phyloP scores from a whole-genome alignment of 2,329 filamentous ascomycete genomes.

The Talaromyces sp. region DNA sequence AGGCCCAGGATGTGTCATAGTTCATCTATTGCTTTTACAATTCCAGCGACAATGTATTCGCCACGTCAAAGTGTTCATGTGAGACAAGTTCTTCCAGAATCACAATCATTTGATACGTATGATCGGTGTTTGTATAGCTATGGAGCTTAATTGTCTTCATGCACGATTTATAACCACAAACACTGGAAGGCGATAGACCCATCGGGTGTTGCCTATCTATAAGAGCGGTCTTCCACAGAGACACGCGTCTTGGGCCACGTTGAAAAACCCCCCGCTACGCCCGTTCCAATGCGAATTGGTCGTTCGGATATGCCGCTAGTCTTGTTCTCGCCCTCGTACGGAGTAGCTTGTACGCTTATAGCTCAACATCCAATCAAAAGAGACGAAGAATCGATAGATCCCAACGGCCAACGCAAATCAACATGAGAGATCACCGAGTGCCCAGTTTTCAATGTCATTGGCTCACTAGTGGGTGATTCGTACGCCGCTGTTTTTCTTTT shows the following conservation, averaged over 20 bases:
- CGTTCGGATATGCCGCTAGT: not conserved
- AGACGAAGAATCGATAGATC: not conserved
- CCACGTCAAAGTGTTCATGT: no score
- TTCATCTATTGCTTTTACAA: not conserved
- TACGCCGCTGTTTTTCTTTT: not conserved
- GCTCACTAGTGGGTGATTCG: slow-evolving; percentile 1
- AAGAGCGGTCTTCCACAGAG: not conserved
- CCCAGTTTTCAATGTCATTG: not conserved
- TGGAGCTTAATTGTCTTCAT: not conserved
- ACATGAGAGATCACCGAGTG: not conserved
- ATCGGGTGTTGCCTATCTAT: not conserved
- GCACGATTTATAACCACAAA: not conserved
- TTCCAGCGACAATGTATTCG: no score
- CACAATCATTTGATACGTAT: no score
- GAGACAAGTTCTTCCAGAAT: no score
- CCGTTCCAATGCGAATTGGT: not conserved
- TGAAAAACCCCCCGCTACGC: not conserved
- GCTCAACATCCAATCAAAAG: not conserved
- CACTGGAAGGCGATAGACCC: not conserved
- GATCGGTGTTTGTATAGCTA: no score
- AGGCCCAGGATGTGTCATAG: no score
- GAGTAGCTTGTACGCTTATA: not conserved
- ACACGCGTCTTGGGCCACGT: slow-evolving; percentile 3
- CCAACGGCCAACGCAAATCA: not conserved
- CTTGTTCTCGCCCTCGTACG: no score